Evolutionary conservation across 2,329 filamentous ascomycete species (phyloP), one percentile per base, ranked within the genome.

Genomic region (Pseudogymnoascus sp.): DNA sequence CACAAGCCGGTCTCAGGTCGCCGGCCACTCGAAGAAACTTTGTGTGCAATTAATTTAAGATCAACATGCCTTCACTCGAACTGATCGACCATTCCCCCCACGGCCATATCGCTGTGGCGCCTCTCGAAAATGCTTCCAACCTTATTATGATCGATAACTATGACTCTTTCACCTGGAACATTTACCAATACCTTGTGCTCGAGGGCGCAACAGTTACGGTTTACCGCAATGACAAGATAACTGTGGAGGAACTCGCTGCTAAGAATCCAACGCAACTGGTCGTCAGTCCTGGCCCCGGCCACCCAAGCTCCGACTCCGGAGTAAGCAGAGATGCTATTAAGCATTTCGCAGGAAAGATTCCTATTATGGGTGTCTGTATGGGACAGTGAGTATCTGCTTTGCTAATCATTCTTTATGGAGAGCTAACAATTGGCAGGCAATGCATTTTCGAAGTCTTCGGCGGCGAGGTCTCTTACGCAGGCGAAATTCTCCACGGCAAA

Each of bases 131-230:
- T 59, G 94, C 94, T 27, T 89, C 88, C 62, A 97, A 97, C 75
- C 82, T 99, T 63, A 84, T 99, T 65, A 82, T 99, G 66, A 97
- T 99, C 71, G 94, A 99, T 80, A 99, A 99, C 77, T 99, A 97
- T 76, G 94, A 99, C 76, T 97, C 94, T 3, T 99, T 99, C 75
- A 97, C 93, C 63, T 99, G 92, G 91, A 99, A 99, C 72, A 91
- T 99, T 63, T 99, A 97, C 75, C 95, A 99, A 75, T 99, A 99
- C 72, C 85, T 99, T 1, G 88, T 93, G 5, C 86, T 99, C n/a
- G 94, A 97, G 74, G 94, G 94, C 33, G 94, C 95, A 29, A 89
- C 80, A 0, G 94, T 97, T 59, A 90, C 87, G 3, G 94, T 99
- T 18, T 89, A 87, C 76, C 86, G 94, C 69, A 99, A 99, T 72